Evolutionary conservation across 768 basidiomycete species (phyloP), one percentile per base, ranked within the genome.

Genomic region (Psilocybe cyanescens): DNA sequence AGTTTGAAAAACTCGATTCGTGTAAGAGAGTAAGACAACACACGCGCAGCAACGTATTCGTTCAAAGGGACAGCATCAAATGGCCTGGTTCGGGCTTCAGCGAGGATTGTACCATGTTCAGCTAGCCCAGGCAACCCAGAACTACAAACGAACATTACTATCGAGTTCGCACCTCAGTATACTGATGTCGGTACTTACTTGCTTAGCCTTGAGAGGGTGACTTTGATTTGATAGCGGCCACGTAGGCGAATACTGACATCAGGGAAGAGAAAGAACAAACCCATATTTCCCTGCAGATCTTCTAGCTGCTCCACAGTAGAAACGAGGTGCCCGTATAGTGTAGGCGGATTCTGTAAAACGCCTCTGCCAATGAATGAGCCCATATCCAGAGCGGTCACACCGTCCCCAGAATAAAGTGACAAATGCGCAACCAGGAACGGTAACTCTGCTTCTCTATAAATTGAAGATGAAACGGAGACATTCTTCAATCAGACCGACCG

Each of bases 191-290:
- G 19, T 12, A 64, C 88, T 83, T 78, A 88, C 94, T 85, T 86
- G 67, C 88, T 88, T 68, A 92, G 84, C 70, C 85, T 83, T 74
- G 92, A 79, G 55, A 96, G 80, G 53, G 84, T 87, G 57, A 94
- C 82, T 55, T 87, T 85, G 57, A 96, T 80, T 69, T 86, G 85
- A 76, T 89, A 97, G 16, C 81, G 83, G 7, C 95, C 95, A 28
- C 85, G 81, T 78, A 84, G 84, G 16, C 92, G 85, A 59, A 97
- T 86, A 71, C 92, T 94, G 68, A 93, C 92, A 74, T 97, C 95
- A 6, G 95, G 89, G 69, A 96, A 97, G 57, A 95, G 76, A 68
- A 97, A 95, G 74, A 91, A 95, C 48, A 92, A 78, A n/a, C 94
- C 91, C 68, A 82, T 80, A 53, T 89, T 86, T 59, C 92, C 92